phyloP scores from a whole-genome alignment of 805 yeast species.

The Yamadazyma takamatsuzukensis region DNA sequence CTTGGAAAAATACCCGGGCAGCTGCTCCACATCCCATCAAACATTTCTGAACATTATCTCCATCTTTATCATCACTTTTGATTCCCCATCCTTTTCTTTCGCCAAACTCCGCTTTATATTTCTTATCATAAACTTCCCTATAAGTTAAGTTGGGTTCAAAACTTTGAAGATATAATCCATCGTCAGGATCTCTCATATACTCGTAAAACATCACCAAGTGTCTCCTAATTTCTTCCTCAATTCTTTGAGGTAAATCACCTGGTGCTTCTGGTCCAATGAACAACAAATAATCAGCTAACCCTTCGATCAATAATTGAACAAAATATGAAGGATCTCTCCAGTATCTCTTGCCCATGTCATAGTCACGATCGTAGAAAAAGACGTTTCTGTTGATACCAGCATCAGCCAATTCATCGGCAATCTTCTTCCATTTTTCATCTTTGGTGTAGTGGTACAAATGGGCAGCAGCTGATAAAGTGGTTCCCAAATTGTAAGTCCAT shows the following conservation, averaged over 20 bases:
- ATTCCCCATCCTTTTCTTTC: conserved; percentile 49
- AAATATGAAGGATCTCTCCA: conserved; percentile 66
- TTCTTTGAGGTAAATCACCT: conserved; percentile 31
- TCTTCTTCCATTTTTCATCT: conserved; percentile 47
- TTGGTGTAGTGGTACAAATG: conserved; percentile 48
- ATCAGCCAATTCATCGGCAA: conserved; percentile 47
- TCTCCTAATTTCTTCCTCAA: conserved; percentile 44
- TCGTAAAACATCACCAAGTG: conserved; percentile 56
- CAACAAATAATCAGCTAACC: conserved; percentile 61
- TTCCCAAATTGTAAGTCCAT: conserved; percentile 68
- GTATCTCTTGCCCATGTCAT: conserved; percentile 49
- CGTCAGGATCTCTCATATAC: conserved; percentile 53
- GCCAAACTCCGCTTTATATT: conserved; percentile 52
- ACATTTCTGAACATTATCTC: conserved; percentile 45
- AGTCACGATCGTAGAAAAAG: conserved; percentile 63
- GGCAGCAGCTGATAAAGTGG: conserved; percentile 54
- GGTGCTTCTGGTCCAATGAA: conserved; percentile 43
- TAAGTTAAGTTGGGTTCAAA: conserved; percentile 57
- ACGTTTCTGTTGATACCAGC: conserved; percentile 57
- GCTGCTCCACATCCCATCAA: conserved; percentile 66
- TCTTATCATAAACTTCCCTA: conserved; percentile 42
- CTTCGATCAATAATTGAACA: conserved; percentile 62
- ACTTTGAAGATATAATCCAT: conserved; percentile 56
- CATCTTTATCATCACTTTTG: conserved; percentile 49
- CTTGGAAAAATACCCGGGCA: conserved; percentile 66